Percentiles rank a stretch among this genome's conserved stretches.
These are phyloP conservation scores for Lentinula aciculospora DNA, from an alignment of 768 basidiomycete genomes.

Conservation along the genomic window DNA sequence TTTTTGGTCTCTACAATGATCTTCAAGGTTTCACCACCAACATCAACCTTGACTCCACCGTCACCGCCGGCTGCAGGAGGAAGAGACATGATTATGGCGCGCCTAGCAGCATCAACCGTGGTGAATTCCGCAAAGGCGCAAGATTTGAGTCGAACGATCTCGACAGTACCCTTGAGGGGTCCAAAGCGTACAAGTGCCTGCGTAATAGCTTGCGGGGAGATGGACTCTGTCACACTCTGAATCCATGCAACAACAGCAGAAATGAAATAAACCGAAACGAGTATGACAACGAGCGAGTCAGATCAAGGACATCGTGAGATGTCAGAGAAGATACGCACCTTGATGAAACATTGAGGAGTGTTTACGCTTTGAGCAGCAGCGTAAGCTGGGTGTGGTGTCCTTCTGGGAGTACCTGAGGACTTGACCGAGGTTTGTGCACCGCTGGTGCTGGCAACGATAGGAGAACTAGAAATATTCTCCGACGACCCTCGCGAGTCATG, in stretches of 20 bases:
- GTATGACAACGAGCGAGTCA: neutral
- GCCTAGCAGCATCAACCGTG: slow-evolving; percentile 71
- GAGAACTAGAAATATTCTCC: slow-evolving; percentile 38
- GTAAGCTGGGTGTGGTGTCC: slow-evolving; percentile 33
- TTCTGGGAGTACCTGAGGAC: slow-evolving; percentile 16
- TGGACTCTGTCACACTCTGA: slow-evolving; percentile 68
- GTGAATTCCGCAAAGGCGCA: slow-evolving; percentile 94
- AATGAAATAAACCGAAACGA: neutral
- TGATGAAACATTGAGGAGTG: slow-evolving; percentile 87
- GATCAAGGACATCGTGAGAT: too few species aligned
- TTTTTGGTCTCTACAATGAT: slow-evolving; percentile 87
- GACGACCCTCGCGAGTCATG: slow-evolving; percentile 73
- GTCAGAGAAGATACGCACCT: slow-evolving; percentile 40
- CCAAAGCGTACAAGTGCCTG: slow-evolving; percentile 66
- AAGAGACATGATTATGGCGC: slow-evolving; percentile 76
- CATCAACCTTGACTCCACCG: slow-evolving; percentile 79
- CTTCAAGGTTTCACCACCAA: slow-evolving; percentile 45
- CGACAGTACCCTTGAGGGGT: slow-evolving; percentile 72
- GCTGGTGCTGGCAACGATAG: slow-evolving; percentile 34
- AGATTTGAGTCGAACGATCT: slow-evolving; percentile 82
- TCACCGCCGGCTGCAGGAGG: slow-evolving; percentile 72
- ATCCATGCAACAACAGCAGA: slow-evolving; percentile 2
- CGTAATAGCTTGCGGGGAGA: slow-evolving; percentile 47
- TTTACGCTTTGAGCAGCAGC: slow-evolving; percentile 58
- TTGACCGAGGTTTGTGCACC: slow-evolving; percentile 27